Evolutionary conservation across 257 asterid genomes (phyloP).

Genomic region (Przewalskia tangutica): DNA sequence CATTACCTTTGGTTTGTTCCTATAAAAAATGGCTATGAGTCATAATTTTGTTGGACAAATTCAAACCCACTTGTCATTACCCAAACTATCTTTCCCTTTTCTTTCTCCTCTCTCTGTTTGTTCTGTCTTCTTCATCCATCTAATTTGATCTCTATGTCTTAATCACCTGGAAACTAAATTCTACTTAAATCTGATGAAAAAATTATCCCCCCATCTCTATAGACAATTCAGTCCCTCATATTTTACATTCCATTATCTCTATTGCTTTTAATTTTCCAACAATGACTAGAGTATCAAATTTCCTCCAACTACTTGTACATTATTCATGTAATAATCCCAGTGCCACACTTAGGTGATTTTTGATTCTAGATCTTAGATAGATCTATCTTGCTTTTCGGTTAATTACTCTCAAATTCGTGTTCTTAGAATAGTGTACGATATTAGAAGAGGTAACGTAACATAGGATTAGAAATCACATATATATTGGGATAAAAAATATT

Average conservation of each 20-base stretch:
- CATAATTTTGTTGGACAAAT: slow-evolving; percentile 1
- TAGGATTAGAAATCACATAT: background rate
- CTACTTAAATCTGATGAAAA: background rate
- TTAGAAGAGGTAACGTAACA: background rate
- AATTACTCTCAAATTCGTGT: background rate
- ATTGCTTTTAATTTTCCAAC: background rate
- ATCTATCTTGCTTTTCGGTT: background rate
- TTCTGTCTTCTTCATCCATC: background rate
- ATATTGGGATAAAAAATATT: background rate
- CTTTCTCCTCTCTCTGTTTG: background rate
- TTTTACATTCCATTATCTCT: background rate
- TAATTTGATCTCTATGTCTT: background rate
- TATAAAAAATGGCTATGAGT: background rate
- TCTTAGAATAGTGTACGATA: background rate
- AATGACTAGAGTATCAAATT: background rate
- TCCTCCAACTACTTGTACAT: background rate
- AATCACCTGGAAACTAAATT: background rate
- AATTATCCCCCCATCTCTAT: background rate
- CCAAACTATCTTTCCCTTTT: background rate
- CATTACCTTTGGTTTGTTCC: background rate
- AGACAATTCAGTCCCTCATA: background rate
- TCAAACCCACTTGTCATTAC: background rate
- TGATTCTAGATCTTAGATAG: background rate
- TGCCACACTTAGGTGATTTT: background rate
- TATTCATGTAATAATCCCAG: background rate